Percentiles rank a stretch among this genome's conserved stretches.
Conservation (phyloP, 768 basidiomycete species). For the Boletus rufocinnamomeus region DNA sequence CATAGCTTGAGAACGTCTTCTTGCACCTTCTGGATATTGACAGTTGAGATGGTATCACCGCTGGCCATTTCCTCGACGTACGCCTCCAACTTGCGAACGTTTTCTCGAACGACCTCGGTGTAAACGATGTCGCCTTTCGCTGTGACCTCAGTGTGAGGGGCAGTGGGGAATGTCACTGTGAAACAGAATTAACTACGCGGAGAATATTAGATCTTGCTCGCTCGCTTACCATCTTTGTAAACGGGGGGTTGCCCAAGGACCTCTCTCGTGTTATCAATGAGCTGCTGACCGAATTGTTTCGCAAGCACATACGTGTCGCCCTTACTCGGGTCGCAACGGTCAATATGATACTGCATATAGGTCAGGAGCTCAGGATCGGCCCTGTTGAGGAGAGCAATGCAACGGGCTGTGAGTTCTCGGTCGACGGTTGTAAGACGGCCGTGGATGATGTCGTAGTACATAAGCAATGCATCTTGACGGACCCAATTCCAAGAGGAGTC, state of each 20-base stretch:
- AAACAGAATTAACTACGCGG: background rate
- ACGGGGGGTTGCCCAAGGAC: slow-evolving; percentile 82
- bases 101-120: slow-evolving; percentile 92
- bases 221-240: slow-evolving; percentile 86
- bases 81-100: slow-evolving; percentile 95
- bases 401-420: slow-evolving; percentile 94
- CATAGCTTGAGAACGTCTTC: slow-evolving; percentile 96
- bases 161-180: slow-evolving; percentile 95
- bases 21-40: slow-evolving; percentile 98
- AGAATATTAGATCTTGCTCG: background rate
- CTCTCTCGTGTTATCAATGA: slow-evolving; percentile 91
- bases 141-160: slow-evolving; percentile 92
- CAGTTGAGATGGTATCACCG: slow-evolving; percentile 79
- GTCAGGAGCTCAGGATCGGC: slow-evolving; percentile 89
- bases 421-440: slow-evolving; percentile 93
- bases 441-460: slow-evolving; percentile 99
- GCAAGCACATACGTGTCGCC: slow-evolving; percentile 95
- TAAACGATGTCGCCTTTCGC: slow-evolving; percentile 94
- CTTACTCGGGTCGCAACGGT: slow-evolving; percentile 73
- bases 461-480: slow-evolving; percentile 91
- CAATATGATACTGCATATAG: slow-evolving; percentile 96
- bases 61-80: slow-evolving; percentile 99
- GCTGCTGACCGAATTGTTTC: slow-evolving; percentile 94
- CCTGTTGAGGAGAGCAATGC: slow-evolving; percentile 96
- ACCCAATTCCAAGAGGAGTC: slow-evolving; percentile 99